phyloP scores from a whole-genome alignment of 1,139 yeast species.

The Nakaseomyces bracarensis region DNA sequence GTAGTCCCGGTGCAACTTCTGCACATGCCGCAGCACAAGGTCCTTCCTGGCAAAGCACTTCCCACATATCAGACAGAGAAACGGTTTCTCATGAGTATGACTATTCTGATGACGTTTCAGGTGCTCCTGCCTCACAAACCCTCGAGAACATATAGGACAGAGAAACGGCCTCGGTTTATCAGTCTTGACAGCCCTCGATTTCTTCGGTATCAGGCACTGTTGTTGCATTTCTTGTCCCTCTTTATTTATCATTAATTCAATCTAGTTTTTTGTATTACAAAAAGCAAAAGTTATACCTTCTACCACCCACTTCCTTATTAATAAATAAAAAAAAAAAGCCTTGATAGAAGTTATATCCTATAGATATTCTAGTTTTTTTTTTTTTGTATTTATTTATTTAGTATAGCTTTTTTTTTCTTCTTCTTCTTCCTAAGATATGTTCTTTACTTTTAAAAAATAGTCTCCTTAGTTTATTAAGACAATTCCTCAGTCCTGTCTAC shows the following conservation, averaged over 20 bases:
- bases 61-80: constrained; percentile 93
- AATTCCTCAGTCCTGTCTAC: too few species aligned
- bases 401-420: too few species aligned
- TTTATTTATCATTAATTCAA: neutral
- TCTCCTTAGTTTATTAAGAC: too few species aligned
- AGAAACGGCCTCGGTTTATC: constrained; percentile 89
- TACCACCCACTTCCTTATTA: too few species aligned
- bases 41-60: constrained; percentile 91
- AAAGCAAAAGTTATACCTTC: too few species aligned
- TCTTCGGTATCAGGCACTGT: constrained; percentile 64
- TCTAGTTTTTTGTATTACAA: neutral
- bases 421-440: too few species aligned
- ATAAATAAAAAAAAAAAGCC: too few species aligned
- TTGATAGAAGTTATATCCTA: too few species aligned
- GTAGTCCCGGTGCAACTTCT: constrained; percentile 57
- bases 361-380: too few species aligned
- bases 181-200: constrained; percentile 73
- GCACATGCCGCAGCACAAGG: constrained; percentile 85
- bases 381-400: too few species aligned
- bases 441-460: too few species aligned
- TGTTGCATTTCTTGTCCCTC: neutral
- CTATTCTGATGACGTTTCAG: constrained; percentile 88
- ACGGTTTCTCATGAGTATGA: constrained; percentile 95
- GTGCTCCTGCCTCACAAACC: constrained; percentile 92
- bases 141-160: constrained; percentile 86